Base-by-base conservation (phyloP, 306 rosid species). In the Acacia acuminata region DNA sequence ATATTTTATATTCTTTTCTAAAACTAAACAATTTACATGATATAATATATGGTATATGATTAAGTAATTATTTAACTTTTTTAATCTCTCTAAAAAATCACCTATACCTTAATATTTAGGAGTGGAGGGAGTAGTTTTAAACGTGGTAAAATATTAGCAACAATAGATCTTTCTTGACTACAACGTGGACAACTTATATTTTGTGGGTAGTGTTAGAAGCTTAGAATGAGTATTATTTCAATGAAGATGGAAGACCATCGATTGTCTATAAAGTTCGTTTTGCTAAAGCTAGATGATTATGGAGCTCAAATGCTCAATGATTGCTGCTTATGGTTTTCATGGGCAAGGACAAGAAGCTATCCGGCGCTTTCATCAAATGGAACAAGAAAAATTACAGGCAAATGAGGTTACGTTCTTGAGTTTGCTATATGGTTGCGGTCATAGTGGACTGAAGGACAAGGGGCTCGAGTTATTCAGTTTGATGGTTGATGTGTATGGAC, bases 341-440 rank as follows among this genome's bases (percentile, higher is more conserved):
- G 98, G 99, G 66, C 85, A 80, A 76, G 98, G 96, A 79, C 92
- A 88, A 61, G 87, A 91, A 84, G 98, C 97, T 56, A 87, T 96
- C 69, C 67, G 82, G 78, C 86, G 94, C 71, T 94, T 92, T 81
- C 86, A 92, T 73, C 68, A 75, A 79, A 93, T 94, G 99, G 96
- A 92, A 81, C 81, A 47, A 47, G 85, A 91, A 81, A 87, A 86
- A 42, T 56, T 91, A 66, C 90, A 87, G 51, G 92, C 87, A 71
- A 92, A 94, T 72, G 98, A 92, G 71, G 94, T 96, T 73, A 87
- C 99, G 25, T 92, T 94, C 89, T 82, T 94, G 89, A 96, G 94
- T 83, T 88, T 96, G 89, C 91, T 96, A 38, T 91, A 96, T 92
- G 98, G 93, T 58, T 96, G 96, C 77, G 86, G 98, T 83, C 96